Evolutionary conservation across 2,329 filamentous ascomycete species (phyloP).

Genomic region (Aspergillus caelatus): DNA sequence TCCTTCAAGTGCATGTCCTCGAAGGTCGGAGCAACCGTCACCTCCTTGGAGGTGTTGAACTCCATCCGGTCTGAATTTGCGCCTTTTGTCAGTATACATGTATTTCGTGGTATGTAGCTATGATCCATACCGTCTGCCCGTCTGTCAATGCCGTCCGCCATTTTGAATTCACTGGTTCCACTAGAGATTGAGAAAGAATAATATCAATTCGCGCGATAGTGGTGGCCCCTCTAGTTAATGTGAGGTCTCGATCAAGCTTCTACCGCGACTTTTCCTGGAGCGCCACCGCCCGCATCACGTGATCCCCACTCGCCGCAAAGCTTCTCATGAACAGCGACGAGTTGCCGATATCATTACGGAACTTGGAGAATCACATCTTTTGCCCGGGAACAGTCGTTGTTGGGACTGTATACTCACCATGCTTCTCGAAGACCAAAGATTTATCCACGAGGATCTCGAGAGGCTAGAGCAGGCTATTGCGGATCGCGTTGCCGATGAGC

Average conservation of each 20-base stretch:
- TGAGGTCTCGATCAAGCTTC: slow-evolving; percentile 12
- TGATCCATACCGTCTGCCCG: slow-evolving; percentile 68
- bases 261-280: slow-evolving; percentile 28
- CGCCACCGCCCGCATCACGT: slow-evolving; percentile 27
- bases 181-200: slow-evolving; percentile 8
- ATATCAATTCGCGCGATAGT: slow-evolving; percentile 15
- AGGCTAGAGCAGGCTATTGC: slow-evolving; percentile 91
- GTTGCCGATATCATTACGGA: slow-evolving; percentile 6
- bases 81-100: slow-evolving; percentile 26
- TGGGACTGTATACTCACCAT: slow-evolving; percentile 47
- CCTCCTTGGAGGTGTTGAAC: slow-evolving; percentile 97
- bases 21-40: slow-evolving; percentile 87
- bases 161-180: slow-evolving; percentile 51
- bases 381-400: not conserved
- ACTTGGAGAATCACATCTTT: slow-evolving; percentile 4
- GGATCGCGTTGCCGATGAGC: slow-evolving; percentile 85
- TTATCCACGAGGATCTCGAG: slow-evolving; percentile 94
- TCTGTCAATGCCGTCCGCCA: slow-evolving; percentile 93
- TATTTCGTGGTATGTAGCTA: slow-evolving; percentile 6
- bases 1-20: slow-evolving; percentile 98
- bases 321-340: slow-evolving; percentile 20
- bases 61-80: slow-evolving; percentile 77
- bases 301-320: slow-evolving; percentile 28
- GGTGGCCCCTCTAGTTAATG: not conserved
- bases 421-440: slow-evolving; percentile 91